Evolutionary conservation across 208 protist genomes (phyloP), one percentile per base, ranked within the genome.

Genomic region (Leishmania mexicana): DNA sequence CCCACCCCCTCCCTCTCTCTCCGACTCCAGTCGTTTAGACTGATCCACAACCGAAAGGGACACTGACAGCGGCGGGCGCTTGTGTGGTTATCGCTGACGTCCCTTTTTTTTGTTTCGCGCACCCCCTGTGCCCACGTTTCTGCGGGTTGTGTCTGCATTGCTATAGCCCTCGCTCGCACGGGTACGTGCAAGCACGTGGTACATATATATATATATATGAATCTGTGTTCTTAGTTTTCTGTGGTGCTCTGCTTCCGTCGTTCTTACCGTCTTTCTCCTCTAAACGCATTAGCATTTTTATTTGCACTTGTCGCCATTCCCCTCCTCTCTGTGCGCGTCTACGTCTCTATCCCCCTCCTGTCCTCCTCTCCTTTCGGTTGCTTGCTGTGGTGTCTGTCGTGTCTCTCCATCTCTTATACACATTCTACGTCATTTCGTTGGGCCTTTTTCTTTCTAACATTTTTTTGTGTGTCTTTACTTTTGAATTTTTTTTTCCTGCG

Each of bases 181-280:
- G 17, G 57, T 5, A 62, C 57, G 0, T 62, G 57, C 31, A 51
- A 74, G 31, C 40, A 67, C 10, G 40, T 70, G 62, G 45, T 40
- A 80, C 47, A 80, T 72, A 79, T 70, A 79, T 70, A 70, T 70
- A 68, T 70, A 71, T 51, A 51, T 51, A 71, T 40, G n/a, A 19
- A 31, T 53, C 21, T 24, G 24, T 75, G 62, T n/a, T 67, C 58
- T 47, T 68, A 19, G 17, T 15, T 72, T 6, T 11, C 47, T 72
- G 42, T 53, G 10, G 11, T 10, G 38, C 10, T 72, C 40, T 79
- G 45, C 13, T 40, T 67, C 31, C 3, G 31, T 67, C 5, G n/a
- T 67, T 38, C 31, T 67, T 21, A 1, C 13, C 31, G 62, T 67
- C 31, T 40, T 67, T 67, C 31, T 21, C 13, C 13, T 11, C 21